Evolutionary conservation across 2,329 filamentous ascomycete genomes (phyloP).

Genomic region (Aspergillus bombycis): DNA sequence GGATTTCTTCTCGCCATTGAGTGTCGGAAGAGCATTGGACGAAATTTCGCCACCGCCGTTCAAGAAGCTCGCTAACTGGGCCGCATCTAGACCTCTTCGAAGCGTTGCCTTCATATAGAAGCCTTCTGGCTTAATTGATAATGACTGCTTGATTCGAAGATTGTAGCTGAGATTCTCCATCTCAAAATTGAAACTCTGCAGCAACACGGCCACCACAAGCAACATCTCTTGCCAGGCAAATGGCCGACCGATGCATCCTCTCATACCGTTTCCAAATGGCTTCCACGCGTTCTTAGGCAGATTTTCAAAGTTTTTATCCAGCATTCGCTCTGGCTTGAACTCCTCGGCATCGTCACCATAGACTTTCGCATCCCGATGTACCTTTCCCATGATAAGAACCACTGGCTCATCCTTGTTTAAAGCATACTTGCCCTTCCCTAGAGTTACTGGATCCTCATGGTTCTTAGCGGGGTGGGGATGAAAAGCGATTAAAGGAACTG

Average conservation of each 20-base stretch:
- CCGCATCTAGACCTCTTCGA: constrained; percentile 52
- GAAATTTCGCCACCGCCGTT: constrained; percentile 17
- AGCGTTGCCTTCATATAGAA: constrained; percentile 65
- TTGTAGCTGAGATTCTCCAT: constrained; percentile 59
- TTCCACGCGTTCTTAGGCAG: constrained; percentile 69
- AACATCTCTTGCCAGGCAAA: constrained; percentile 77
- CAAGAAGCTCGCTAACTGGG: constrained; percentile 45
- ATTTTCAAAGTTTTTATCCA: constrained; percentile 68
- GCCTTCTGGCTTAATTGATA: constrained; percentile 53
- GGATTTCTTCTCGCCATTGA: constrained; percentile 27
- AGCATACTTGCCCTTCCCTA: constrained; percentile 65
- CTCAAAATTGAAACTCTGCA: constrained; percentile 73
- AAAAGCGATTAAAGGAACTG: constrained; percentile 59
- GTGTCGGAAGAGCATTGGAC: constrained; percentile 11
- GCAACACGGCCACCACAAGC: constrained; percentile 62
- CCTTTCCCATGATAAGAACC: constrained; percentile 53
- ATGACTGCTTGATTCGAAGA: constrained; percentile 42
- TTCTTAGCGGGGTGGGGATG: constrained; percentile 50
- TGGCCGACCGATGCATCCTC: constrained; percentile 71
- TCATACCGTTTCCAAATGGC: constrained; percentile 73
- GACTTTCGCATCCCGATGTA: constrained; percentile 65
- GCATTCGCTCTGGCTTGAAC: constrained; percentile 73
- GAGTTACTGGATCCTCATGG: constrained; percentile 46
- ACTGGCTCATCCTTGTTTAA: constrained; percentile 58
- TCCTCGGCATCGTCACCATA: constrained; percentile 67